phyloP scores from a whole-genome alignment of 2,329 filamentous ascomycete genomes.

The Chrysosporium keratinophilum region DNA sequence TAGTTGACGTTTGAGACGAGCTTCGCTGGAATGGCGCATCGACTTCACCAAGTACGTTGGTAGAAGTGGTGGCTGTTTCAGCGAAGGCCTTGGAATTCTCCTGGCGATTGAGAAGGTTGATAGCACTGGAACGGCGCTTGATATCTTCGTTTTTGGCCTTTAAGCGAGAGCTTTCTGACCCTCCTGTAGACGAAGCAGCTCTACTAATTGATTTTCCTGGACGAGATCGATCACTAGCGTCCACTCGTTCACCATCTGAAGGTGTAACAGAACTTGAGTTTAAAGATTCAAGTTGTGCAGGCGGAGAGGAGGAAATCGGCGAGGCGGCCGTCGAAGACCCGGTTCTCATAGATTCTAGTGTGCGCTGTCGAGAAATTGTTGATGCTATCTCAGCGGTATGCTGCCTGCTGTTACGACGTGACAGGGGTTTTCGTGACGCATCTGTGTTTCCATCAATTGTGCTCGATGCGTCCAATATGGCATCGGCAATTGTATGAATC shows the following conservation, averaged over 20 bases:
- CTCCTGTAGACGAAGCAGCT: slow-evolving; percentile 14
- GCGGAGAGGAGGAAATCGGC: slow-evolving; percentile 31
- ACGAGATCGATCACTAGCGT: slow-evolving; percentile 19
- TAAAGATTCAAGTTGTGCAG: slow-evolving; percentile 23
- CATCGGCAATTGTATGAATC: slow-evolving; percentile 77
- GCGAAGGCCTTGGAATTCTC: slow-evolving; percentile 51
- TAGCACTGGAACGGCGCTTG: slow-evolving; percentile 43
- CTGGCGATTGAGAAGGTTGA: slow-evolving; percentile 49
- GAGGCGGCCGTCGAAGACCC: slow-evolving; percentile 23
- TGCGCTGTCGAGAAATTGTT: slow-evolving; percentile 27
- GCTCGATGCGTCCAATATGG: slow-evolving; percentile 81
- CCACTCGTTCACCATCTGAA: slow-evolving; percentile 28
- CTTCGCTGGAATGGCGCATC: slow-evolving; percentile 42
- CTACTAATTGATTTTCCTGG: slow-evolving; percentile 25
- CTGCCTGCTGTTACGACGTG: slow-evolving; percentile 19
- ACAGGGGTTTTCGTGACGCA: slow-evolving; percentile 34
- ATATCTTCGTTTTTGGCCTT: slow-evolving; percentile 20
- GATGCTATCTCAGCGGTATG: slow-evolving; percentile 22
- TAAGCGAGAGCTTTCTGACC: slow-evolving; percentile 23
- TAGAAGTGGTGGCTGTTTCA: slow-evolving; percentile 54
- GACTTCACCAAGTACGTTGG: slow-evolving; percentile 55
- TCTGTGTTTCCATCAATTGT: slow-evolving; percentile 60
- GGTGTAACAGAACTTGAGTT: slow-evolving; percentile 27
- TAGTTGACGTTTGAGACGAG: slow-evolving; percentile 27
- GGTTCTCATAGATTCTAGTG: background rate